Conservation (phyloP, 352 stramenopile genomes). For the Pythium grandisporangium region DNA sequence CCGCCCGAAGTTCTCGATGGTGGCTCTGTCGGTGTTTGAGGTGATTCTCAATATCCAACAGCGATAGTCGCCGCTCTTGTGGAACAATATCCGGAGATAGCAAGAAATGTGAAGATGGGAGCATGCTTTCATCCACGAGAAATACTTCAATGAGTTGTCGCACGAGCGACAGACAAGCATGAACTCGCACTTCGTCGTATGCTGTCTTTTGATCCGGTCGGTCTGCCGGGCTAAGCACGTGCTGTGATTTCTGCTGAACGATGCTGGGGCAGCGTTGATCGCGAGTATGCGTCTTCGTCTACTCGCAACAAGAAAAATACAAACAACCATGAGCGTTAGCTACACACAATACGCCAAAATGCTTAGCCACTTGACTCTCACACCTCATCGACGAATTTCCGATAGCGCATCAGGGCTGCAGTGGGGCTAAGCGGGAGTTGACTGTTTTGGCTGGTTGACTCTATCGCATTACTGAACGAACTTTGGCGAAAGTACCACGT, state of each 20-base stretch:
- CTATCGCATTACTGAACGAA: neutral
- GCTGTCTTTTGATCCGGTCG: neutral
- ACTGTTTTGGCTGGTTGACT: neutral
- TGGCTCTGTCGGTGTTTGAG: conserved; percentile 32
- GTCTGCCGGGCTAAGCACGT: conserved; percentile 2
- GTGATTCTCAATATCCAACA: conserved; percentile 48
- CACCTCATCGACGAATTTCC: conserved; percentile 34
- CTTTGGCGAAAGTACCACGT: conserved; percentile 30
- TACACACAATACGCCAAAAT: too few relatives aligned
- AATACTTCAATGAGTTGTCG: conserved; percentile 53
- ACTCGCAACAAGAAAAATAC: too few relatives aligned
- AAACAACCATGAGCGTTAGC: too few relatives aligned
- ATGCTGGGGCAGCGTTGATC: conserved; percentile 8
- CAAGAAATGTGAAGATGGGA: conserved; percentile 23
- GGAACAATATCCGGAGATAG: conserved; percentile 38
- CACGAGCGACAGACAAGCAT: conserved; percentile 41
- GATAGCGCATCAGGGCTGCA: conserved; percentile 34
- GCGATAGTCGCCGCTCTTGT: conserved; percentile 25
- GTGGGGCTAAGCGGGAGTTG: conserved; percentile 22
- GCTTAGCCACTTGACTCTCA: too few relatives aligned
- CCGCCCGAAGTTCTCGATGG: conserved; percentile 20
- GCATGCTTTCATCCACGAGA: conserved; percentile 17
- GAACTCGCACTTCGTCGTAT: conserved; percentile 46
- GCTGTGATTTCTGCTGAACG: conserved; percentile 11
- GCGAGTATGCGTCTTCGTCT: conserved; percentile 6